These are phyloP conservation scores for Nematocida sp. DNA, from an alignment of 371 early-diverging fungal genomes.

Conservation along the genomic window DNA sequence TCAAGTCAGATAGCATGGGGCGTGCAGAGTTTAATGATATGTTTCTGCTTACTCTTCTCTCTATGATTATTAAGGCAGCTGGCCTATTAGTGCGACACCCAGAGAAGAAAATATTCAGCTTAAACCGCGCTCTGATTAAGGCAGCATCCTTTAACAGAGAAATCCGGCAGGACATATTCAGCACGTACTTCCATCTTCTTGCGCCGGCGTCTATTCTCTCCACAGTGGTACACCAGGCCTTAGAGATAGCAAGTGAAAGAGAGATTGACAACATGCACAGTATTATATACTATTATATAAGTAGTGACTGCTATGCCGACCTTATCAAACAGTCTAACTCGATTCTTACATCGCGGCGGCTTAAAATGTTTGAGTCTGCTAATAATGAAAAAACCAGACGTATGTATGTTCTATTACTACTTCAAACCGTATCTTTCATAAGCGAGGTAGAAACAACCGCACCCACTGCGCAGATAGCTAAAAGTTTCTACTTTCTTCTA, in stretches of 20 bases:
- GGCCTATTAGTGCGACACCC: slow-evolving; percentile 51
- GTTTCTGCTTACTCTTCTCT: slow-evolving; percentile 47
- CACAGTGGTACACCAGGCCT: slow-evolving; percentile 18
- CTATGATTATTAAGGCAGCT: slow-evolving; percentile 37
- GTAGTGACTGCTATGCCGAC: slow-evolving; percentile 47
- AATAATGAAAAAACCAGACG: slow-evolving; percentile 22
- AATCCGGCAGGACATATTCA: slow-evolving; percentile 43
- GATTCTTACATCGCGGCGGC: slow-evolving; percentile 11
- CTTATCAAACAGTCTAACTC: slow-evolving; percentile 36
- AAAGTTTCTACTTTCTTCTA: slow-evolving; percentile 57
- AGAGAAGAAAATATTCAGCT: slow-evolving; percentile 36
- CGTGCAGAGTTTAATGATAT: not conserved
- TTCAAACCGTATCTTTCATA: slow-evolving; percentile 45
- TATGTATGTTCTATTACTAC: slow-evolving; percentile 14
- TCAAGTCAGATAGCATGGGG: not conserved
- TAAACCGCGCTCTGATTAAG: slow-evolving; percentile 44
- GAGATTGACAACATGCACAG: slow-evolving; percentile 43
- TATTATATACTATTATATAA: slow-evolving; percentile 24
- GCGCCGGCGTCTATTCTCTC: slow-evolving; percentile 11
- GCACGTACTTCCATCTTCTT: slow-evolving; percentile 41
- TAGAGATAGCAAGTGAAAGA: slow-evolving; percentile 49
- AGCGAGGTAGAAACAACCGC: slow-evolving; percentile 9
- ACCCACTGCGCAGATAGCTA: slow-evolving; percentile 36
- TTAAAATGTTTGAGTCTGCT: slow-evolving; percentile 47
- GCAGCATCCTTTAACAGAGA: slow-evolving; percentile 53